Conservation (phyloP, 2,329 filamentous ascomycete species). For the Fusarium sp. region DNA sequence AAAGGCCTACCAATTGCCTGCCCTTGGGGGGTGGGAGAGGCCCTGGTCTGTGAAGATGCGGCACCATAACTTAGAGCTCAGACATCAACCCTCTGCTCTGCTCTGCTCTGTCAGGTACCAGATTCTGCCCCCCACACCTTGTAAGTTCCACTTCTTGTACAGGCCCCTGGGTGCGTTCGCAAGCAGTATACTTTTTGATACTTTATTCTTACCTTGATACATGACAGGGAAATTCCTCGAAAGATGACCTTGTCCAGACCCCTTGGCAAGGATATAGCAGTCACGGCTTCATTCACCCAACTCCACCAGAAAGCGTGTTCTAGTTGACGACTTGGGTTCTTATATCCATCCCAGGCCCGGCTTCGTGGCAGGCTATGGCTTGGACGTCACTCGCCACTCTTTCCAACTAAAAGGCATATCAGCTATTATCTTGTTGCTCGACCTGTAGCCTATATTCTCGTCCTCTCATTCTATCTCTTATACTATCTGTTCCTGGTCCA, state of each 20-base stretch:
- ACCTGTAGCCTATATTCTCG: slow-evolving; percentile 17
- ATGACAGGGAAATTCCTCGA: slow-evolving; percentile 36
- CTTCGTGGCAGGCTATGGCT: slow-evolving; percentile 20
- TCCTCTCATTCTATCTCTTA: slow-evolving; percentile 20
- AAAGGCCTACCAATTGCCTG: slow-evolving; percentile 4
- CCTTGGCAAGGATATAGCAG: slow-evolving; percentile 41
- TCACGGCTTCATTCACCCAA: slow-evolving; percentile 37
- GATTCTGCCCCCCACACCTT: slow-evolving; percentile 31
- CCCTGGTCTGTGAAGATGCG: slow-evolving; percentile 37
- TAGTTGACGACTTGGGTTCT: slow-evolving; percentile 34
- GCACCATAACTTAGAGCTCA: slow-evolving; percentile 43
- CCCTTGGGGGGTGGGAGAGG: neutral
- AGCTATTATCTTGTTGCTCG: slow-evolving; percentile 8
- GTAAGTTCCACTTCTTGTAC: slow-evolving; percentile 37
- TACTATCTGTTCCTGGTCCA: slow-evolving; percentile 13
- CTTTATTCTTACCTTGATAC: slow-evolving; percentile 50
- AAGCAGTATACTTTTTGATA: slow-evolving; percentile 49
- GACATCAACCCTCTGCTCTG: slow-evolving; percentile 43
- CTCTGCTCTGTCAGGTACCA: slow-evolving; percentile 36
- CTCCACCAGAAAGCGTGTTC: slow-evolving; percentile 36
- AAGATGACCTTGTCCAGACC: slow-evolving; percentile 38
- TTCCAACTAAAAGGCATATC: slow-evolving; percentile 16
- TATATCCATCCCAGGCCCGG: slow-evolving; percentile 43
- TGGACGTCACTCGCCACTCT: slow-evolving; percentile 32
- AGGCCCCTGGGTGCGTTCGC: slow-evolving; percentile 39